Conservation (phyloP, 352 stramenopile genomes). For the Globisporangium irregulare region DNA sequence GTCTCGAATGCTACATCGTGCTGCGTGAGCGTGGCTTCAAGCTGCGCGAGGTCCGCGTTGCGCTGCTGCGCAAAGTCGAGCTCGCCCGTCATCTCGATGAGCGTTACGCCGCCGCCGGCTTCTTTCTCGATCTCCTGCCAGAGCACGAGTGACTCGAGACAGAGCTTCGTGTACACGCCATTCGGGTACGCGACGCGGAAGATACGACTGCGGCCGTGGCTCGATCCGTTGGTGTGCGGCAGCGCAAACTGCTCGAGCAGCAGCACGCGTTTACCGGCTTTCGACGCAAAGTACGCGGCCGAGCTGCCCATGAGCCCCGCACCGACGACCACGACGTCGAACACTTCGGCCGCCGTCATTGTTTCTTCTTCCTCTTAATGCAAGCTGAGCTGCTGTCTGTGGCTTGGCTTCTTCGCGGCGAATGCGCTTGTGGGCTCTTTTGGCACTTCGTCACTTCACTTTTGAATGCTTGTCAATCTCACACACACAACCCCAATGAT, state of each 20-base stretch:
- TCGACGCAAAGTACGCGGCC: conserved; percentile 50
- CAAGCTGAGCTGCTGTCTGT: background rate
- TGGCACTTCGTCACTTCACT: background rate
- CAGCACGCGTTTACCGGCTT: conserved; percentile 44
- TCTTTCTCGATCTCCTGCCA: conserved; percentile 52
- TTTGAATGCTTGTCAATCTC: background rate
- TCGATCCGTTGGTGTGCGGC: conserved; percentile 64
- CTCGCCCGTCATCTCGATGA: conserved; percentile 63
- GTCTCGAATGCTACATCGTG: conserved; percentile 41
- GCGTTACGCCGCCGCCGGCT: conserved; percentile 24
- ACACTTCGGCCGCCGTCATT: conserved; percentile 12
- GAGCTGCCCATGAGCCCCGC: conserved; percentile 68
- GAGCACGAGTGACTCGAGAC: conserved; percentile 53
- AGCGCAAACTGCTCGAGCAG: conserved; percentile 73
- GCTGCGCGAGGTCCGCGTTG: conserved; percentile 25
- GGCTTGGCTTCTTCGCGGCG: background rate
- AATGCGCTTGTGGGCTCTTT: background rate
- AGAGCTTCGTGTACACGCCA: conserved; percentile 64
- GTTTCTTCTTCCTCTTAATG: background rate
- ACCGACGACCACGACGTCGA: conserved; percentile 55
- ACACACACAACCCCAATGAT: background rate
- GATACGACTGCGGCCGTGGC: conserved; percentile 75
- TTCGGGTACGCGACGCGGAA: conserved; percentile 82
- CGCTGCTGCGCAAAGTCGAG: conserved; percentile 41
- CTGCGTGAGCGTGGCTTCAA: conserved; percentile 30